Evolutionary conservation across 2,329 filamentous ascomycete species (phyloP).

Genomic region (Apiospora saccharicola): DNA sequence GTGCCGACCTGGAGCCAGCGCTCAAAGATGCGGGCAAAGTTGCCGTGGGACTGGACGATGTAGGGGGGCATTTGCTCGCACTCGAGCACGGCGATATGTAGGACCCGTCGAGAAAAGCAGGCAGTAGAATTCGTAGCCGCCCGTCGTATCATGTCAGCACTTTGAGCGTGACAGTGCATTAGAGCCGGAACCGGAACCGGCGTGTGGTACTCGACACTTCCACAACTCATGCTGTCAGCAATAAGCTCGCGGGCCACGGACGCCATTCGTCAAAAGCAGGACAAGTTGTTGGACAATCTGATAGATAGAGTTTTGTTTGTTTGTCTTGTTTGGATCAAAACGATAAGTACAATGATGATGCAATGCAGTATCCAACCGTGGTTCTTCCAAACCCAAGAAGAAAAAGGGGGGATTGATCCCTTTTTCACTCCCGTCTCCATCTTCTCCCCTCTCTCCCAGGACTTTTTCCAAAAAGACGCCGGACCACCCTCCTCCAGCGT

Average conservation of each 20-base stretch:
- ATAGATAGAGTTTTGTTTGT: not conserved
- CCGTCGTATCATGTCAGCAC: constrained; percentile 19
- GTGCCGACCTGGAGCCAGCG: constrained; percentile 26
- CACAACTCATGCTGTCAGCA: constrained; percentile 24
- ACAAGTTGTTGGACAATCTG: not conserved
- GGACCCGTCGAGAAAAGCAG: not conserved
- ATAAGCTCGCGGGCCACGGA: constrained; percentile 13
- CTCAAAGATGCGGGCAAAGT: constrained; percentile 27
- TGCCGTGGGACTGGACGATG: constrained; percentile 24
- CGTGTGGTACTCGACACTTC: not conserved
- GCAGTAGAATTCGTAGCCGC: not conserved
- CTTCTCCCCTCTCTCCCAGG: not conserved
- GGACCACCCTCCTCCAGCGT: not conserved
- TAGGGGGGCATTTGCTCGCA: constrained; percentile 26
- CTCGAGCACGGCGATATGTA: constrained; percentile 28
- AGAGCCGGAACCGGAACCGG: not conserved
- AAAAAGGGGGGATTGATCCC: not conserved
- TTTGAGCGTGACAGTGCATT: constrained; percentile 9
- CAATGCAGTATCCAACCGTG: not conserved
- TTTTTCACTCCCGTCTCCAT: not conserved
- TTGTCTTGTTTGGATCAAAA: not conserved
- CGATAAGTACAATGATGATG: not conserved
- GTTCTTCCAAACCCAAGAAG: not conserved
- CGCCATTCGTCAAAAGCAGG: not conserved
- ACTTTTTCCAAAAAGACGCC: not conserved